Evolutionary conservation across 1,139 yeast genomes (phyloP), one percentile per base, ranked within the genome.

Genomic region (Lodderomyces pseudojiufengensis): DNA sequence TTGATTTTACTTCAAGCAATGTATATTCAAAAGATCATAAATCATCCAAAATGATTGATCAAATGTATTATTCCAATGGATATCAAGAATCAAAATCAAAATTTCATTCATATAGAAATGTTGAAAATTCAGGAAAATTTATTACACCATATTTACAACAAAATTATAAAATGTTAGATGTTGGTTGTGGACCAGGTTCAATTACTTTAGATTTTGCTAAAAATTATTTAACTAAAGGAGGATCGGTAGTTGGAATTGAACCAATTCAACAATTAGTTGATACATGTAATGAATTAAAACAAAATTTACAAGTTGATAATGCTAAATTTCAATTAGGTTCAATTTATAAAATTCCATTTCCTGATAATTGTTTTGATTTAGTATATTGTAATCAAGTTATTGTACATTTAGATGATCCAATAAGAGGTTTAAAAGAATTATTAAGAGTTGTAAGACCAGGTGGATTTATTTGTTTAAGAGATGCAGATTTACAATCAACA

Each of bases 181-280:
- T 65, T 9, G 73, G 73, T 1, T 60, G 63, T 41, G 72, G 72
- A 0, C 71, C 71, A 1, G 72, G 69, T 1, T 50, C 69, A 13
- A 65, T 65, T 32, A 61, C 67, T 9, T 39, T 52, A 12, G 70
- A 61, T 38, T 44, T 63, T 26, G 68, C 63, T 12, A 41, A 47
- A 29, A 38, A 36, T 20, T 57, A 60, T 38, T 46, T 61, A 5
- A 48, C 52, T 3, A 22, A 41, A n/a, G 65, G 65, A 18, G 36
- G 36, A 8, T 27, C 33, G 13, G 57, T 65, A 2, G 44, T 57
- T 28, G 72, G 69, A 0, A 43, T 66, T 15, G 73, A 66, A 23
- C 59, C 65, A 12, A 54, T 60, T 1, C 46, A 48, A 26, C 64
- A 50, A 15, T 46, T 65, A 20, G 39, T 65, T 14, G 55, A 58